Evolutionary conservation across 371 early-diverging fungal species (phyloP).

Genomic region (Aphelidium insulamus): DNA sequence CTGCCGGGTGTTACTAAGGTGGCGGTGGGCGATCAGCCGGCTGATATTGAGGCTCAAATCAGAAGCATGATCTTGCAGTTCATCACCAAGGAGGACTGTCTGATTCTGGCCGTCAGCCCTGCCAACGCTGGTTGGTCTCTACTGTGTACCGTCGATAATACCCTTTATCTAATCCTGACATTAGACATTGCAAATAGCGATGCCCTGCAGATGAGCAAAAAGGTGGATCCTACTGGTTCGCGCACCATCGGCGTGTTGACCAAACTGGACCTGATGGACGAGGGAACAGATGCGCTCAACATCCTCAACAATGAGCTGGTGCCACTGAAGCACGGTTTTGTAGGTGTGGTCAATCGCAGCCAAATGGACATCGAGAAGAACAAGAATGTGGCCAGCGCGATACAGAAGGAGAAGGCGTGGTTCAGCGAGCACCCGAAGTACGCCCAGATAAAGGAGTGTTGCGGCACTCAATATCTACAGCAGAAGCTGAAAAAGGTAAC

Average conservation of each 20-base stretch:
- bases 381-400: constrained; percentile 50
- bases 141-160: background rate
- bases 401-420: constrained; percentile 50
- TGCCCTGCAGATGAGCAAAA: background rate
- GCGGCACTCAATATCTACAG: constrained; percentile 61
- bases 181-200: background rate
- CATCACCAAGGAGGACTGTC: constrained; percentile 66
- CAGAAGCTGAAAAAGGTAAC: constrained; percentile 49
- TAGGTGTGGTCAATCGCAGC: constrained; percentile 74
- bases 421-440: constrained; percentile 64
- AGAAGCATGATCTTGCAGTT: constrained; percentile 60
- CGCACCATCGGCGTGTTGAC: constrained; percentile 83
- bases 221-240: constrained; percentile 10
- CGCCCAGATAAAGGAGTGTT: constrained; percentile 46
- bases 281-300: constrained; percentile 72
- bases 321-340: constrained; percentile 67
- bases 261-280: constrained; percentile 88
- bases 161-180: background rate
- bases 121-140: constrained; percentile 45
- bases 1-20: constrained; percentile 81
- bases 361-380: constrained; percentile 65
- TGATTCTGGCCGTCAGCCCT: constrained; percentile 83
- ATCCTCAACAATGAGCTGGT: constrained; percentile 59
- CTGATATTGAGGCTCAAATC: constrained; percentile 72
- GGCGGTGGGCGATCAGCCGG: constrained; percentile 56